A percentile compares a stretch with the other conserved stretches of the same genome.
Conservation (phyloP, 1,284 basidiomycete genomes). For the Tremellales sp. region DNA sequence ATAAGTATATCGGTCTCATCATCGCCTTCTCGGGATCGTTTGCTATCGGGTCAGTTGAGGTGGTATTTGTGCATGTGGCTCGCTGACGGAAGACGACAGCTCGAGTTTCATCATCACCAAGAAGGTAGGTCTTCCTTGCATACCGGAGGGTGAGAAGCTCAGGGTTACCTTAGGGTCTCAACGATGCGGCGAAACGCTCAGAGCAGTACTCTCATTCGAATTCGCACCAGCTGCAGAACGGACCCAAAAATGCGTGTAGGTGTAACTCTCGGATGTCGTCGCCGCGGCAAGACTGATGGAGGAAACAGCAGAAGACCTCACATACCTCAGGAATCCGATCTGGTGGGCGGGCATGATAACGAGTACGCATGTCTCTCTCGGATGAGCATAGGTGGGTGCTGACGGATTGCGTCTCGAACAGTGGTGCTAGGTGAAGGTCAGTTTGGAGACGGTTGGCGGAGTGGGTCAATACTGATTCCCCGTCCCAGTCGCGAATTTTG, state of each 20-base stretch:
- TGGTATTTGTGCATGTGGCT: conserved; percentile 2
- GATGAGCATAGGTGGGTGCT: not conserved
- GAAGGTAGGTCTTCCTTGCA: conserved; percentile 60
- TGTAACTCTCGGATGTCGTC: conserved; percentile 48
- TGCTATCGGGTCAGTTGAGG: conserved; percentile 62
- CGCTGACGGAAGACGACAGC: conserved; percentile 14
- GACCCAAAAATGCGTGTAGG: conserved; percentile 63
- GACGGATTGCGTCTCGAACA: conserved; percentile 43
- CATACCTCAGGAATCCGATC: conserved; percentile 87
- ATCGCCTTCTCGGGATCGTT: conserved; percentile 79
- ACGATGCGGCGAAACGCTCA: conserved; percentile 63
- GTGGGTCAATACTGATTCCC: not conserved
- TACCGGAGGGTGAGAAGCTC: not conserved
- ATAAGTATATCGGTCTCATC: conserved; percentile 85
- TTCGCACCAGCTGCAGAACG: conserved; percentile 43
- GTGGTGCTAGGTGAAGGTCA: conserved; percentile 86
- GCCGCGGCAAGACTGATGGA: conserved; percentile 3
- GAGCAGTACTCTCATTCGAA: conserved; percentile 66
- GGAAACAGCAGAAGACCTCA: conserved; percentile 66
- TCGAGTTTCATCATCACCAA: conserved; percentile 95
- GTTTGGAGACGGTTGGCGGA: conserved; percentile 10
- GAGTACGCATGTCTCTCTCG: conserved; percentile 47
- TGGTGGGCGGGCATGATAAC: conserved; percentile 98
- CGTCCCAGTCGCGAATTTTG: conserved; percentile 87
- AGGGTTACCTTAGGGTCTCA: conserved; percentile 61